phyloP scores from a whole-genome alignment of 2,329 filamentous ascomycete genomes.

The Aspergillus sp. region DNA sequence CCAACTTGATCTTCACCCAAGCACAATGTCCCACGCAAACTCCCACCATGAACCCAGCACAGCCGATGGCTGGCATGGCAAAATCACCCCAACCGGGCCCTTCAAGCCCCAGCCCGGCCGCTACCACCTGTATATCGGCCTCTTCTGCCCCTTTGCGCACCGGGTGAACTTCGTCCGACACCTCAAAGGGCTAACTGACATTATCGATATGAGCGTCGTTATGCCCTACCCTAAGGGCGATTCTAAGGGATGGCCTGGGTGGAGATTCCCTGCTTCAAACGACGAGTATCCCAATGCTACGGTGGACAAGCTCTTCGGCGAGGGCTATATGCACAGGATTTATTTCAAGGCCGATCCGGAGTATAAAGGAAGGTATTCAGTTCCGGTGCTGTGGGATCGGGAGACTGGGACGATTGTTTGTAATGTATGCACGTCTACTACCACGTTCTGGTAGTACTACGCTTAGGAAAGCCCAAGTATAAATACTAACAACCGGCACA shows the following conservation, averaged over 20 bases:
- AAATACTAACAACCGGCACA: neutral
- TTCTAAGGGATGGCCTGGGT: constrained; percentile 62
- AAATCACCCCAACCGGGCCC: constrained; percentile 46
- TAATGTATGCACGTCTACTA: constrained; percentile 53
- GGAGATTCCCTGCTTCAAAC: constrained; percentile 56
- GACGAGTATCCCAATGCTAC: constrained; percentile 61
- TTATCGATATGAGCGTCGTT: constrained; percentile 59
- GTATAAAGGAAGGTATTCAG: constrained; percentile 62
- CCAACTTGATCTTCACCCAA: no score
- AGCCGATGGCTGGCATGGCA: constrained; percentile 49
- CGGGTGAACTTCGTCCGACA: constrained; percentile 58
- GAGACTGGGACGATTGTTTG: constrained; percentile 57
- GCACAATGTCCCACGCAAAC: no score
- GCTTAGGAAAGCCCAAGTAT: no score
- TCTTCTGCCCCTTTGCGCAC: constrained; percentile 67
- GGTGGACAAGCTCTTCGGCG: constrained; percentile 59
- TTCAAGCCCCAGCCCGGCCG: constrained; percentile 53
- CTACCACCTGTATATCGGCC: constrained; percentile 58
- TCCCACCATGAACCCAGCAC: constrained; percentile 21
- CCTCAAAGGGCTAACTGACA: constrained; percentile 56
- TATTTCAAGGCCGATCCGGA: constrained; percentile 62
- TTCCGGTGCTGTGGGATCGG: constrained; percentile 64
- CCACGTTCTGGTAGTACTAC: no score
- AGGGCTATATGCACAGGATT: constrained; percentile 60
- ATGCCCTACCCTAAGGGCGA: constrained; percentile 68